Evolutionary conservation across 2,329 filamentous ascomycete species (phyloP), one percentile per base, ranked within the genome.

Genomic region (Trichothecium roseum): DNA sequence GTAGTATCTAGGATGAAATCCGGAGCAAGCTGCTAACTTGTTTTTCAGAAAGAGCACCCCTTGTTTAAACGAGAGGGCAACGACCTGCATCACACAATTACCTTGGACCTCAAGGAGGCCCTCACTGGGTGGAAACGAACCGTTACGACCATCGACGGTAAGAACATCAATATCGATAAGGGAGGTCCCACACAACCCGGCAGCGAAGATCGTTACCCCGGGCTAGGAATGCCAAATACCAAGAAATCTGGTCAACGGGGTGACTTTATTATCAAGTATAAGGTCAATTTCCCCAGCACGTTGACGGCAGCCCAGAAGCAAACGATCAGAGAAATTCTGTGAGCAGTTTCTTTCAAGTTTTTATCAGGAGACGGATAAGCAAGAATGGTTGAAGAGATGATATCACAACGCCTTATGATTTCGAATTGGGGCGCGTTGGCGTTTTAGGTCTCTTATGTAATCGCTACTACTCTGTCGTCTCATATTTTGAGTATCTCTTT

Each of bases 111-210:
- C 32, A 96, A 95, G 59, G 91, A 98, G 61, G 86, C 91, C 2
- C 64, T 98, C 30, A 94, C 88, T 0, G 91, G 91, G 39, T 98
- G 91, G 91, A 81, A 76, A 48, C 78, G 84, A 36, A 93, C 84
- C n/a, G 78, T 98, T 16, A 77, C 79, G 22, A 98, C 89, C 8
- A 96, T 98, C 48, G 91, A 98, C 51, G 84, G 84, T 47, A 88
- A 84, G 54, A 82, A 88, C 50, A 66, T 98, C 46, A 76, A 68
- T 35, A 73, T 96, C 28, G 76, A 84, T 30, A 88, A 87, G 57
- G 64, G 69, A 5, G 89, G 88, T 0, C 89, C 89, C 1, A 96
- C 89, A 6, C 81, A 83, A 39, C 88, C 89, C 0, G 85, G 82
- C 10, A 84, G 78, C 55, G 78, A 78, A 48, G 88, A 95, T 45